Conservation (phyloP, 1,284 basidiomycete genomes). For the Sutorius eximius region DNA sequence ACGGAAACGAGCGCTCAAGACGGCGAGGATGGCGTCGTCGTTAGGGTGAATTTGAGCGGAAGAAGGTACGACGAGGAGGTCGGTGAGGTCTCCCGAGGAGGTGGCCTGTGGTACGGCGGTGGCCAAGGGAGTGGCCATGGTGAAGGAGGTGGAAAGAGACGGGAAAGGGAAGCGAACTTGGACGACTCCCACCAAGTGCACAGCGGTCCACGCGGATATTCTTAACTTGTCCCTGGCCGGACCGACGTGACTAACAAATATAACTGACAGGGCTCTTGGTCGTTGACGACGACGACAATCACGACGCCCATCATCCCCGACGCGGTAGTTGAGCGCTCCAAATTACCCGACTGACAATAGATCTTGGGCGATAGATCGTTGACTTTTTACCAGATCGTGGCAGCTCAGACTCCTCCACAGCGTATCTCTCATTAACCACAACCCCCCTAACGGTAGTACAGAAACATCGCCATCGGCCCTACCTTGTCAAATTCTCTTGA, state of each 20-base stretch:
- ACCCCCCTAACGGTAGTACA: neutral
- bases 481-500: neutral
- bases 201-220: slow-evolving; percentile 16
- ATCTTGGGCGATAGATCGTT: neutral
- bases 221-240: slow-evolving; percentile 3
- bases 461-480: neutral
- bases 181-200: neutral
- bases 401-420: neutral
- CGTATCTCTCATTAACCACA: neutral
- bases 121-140: slow-evolving; percentile 43
- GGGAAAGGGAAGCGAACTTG: slow-evolving; percentile 3
- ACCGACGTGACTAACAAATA: neutral
- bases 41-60: slow-evolving; percentile 71
- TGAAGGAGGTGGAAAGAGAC: neutral
- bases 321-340: neutral
- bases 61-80: slow-evolving; percentile 65
- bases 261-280: neutral
- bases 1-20: slow-evolving; percentile 83
- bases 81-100: slow-evolving; percentile 65
- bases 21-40: slow-evolving; percentile 77
- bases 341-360: neutral
- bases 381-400: neutral
- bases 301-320: neutral
- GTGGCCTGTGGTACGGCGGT: slow-evolving; percentile 40
- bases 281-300: neutral